Base-by-base conservation (phyloP, 345 rosid genomes). In the Theobroma cacao region DNA sequence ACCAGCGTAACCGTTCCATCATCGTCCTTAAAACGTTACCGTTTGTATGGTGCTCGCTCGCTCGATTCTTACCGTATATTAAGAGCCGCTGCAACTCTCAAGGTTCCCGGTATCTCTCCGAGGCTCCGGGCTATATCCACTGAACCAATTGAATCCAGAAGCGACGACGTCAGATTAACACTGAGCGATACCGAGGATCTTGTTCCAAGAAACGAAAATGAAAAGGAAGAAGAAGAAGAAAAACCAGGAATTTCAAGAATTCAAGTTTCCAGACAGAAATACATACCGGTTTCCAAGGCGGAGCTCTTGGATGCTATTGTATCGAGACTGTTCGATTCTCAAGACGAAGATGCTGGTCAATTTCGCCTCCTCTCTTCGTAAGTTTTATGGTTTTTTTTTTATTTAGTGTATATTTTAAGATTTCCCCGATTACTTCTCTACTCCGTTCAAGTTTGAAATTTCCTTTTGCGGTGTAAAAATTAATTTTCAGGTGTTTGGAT, bases 341-440 rank as follows among this genome's bases (percentile, higher is more conserved):
- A 66, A 70, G 89, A 87, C 6, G 93, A 87, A 4, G 90, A 86
- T 48, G 83, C 82, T 45, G 69, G 82, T 64, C 88, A 89, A 45
- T 95, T 92, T 81, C 87, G 87, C 70, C 87, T 76, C 7, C 87
- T 95, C 58, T 89, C 95, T 70, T 87, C 92, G 99, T 95, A 82
- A 86, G 94, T 67, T 28, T 41, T 45, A 0, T 1, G n/a, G n/a
- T n/a, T n/a, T n/a, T n/a, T n/a, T n/a, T n/a, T n/a, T n/a, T n/a
- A n/a, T n/a, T 9, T 31, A 7, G 7, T 13, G 2, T 50, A 36
- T 2, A n/a, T 26, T 17, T 8, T 7, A 30, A 22, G 24, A 28
- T 33, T 34, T 20, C 22, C 28, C 17, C 8, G 60, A 33, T 20
- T 72, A 1, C 0, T 72, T 50, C 15, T 71, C 22, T 70, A 30